Evolutionary conservation across 129 eudicot species (phyloP).

Genomic region (Artemisia argyi): DNA sequence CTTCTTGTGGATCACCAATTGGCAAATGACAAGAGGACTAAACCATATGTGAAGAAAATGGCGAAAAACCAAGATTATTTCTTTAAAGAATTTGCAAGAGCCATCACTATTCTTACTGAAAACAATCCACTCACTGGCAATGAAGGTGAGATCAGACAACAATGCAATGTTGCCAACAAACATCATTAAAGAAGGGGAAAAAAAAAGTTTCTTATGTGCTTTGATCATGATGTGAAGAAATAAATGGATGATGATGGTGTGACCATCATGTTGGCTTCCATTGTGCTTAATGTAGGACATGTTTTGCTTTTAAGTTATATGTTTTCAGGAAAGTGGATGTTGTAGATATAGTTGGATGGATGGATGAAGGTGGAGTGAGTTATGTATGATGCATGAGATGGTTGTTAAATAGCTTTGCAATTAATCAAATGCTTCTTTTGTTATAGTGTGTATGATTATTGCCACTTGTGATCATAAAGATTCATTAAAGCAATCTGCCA

Average conservation of each 20-base stretch:
- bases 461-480: slow-evolving; percentile 18
- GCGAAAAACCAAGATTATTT: slow-evolving; percentile 92
- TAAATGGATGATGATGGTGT: slow-evolving; percentile 38
- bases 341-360: slow-evolving; percentile 33
- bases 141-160: slow-evolving; percentile 87
- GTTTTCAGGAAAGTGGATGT: slow-evolving; percentile 37
- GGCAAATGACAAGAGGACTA: slow-evolving; percentile 85
- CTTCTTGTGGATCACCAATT: slow-evolving; percentile 90
- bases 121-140: slow-evolving; percentile 96
- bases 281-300: slow-evolving; percentile 33
- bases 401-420: slow-evolving; percentile 23
- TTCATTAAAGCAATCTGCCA: slow-evolving; percentile 10
- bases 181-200: slow-evolving; percentile 33
- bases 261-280: slow-evolving; percentile 33
- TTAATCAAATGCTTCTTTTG: slow-evolving; percentile 27
- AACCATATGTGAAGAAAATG: slow-evolving; percentile 92
- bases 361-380: slow-evolving; percentile 46
- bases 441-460: slow-evolving; percentile 8
- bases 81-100: slow-evolving; percentile 79
- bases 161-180: slow-evolving; percentile 92
- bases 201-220: not conserved
- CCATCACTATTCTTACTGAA: slow-evolving; percentile 78
- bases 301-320: slow-evolving; percentile 21
- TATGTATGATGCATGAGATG: slow-evolving; percentile 39
- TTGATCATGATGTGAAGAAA: slow-evolving; percentile 24